A percentile compares a stretch with the other conserved stretches of the same genome.
Conservation (phyloP, 2,329 filamentous ascomycete species). For the Penicillium freii region DNA sequence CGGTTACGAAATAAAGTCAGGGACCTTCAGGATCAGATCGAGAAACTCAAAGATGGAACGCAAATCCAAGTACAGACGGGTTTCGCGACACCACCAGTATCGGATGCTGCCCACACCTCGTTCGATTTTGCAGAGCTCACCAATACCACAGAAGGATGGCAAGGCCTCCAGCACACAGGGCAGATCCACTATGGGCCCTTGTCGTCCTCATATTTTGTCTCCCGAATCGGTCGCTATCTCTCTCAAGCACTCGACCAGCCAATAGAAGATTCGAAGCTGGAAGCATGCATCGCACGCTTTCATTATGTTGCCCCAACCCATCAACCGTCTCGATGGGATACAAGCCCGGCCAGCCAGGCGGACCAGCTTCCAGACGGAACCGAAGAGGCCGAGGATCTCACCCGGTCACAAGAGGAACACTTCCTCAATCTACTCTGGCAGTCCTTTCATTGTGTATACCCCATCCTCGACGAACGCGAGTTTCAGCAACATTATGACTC, state of each 20-base stretch:
- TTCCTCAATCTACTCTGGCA: conserved; percentile 51
- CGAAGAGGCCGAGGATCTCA: conserved; percentile 32
- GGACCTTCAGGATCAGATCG: not conserved
- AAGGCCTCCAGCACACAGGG: not conserved
- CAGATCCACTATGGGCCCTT: not conserved
- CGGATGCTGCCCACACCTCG: not conserved
- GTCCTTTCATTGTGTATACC: conserved; percentile 44
- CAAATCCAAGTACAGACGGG: not conserved
- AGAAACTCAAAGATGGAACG: not conserved
- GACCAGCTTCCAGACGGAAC: not conserved
- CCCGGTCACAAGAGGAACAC: conserved; percentile 47
- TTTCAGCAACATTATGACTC: not conserved
- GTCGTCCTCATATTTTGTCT: not conserved
- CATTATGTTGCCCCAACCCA: not conserved
- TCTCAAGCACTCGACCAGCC: not conserved
- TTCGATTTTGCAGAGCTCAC: not conserved
- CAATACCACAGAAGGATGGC: not conserved
- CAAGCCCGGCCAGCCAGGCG: not conserved
- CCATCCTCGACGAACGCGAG: conserved; percentile 9
- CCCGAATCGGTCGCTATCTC: not conserved
- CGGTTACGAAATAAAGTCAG: not conserved
- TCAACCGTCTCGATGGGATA: not conserved
- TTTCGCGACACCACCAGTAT: not conserved
- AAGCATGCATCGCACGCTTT: not conserved
- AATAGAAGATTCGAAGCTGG: not conserved